Percentiles rank a stretch among this genome's conserved stretches.
These are phyloP conservation scores for Trichoderma oligosporum DNA, from an alignment of 2,329 filamentous ascomycete species.

Conservation along the genomic window DNA sequence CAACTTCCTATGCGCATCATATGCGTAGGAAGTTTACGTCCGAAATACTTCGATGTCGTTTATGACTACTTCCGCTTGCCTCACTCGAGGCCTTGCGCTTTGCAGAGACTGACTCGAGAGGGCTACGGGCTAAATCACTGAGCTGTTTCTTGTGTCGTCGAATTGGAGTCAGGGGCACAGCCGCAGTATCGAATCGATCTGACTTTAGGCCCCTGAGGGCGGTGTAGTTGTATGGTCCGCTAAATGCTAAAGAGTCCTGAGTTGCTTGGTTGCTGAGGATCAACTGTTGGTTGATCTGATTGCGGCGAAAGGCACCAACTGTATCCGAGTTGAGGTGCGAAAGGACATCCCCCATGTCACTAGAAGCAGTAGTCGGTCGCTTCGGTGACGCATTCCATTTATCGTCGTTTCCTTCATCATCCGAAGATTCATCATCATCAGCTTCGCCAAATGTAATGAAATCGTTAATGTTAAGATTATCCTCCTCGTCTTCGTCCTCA, in stretches of 20 bases:
- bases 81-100: conserved; percentile 55
- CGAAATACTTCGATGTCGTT: conserved; percentile 57
- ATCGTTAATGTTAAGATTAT: conserved; percentile 67
- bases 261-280: conserved; percentile 59
- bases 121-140: conserved; percentile 46
- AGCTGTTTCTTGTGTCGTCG: conserved; percentile 53
- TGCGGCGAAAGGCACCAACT: conserved; percentile 74
- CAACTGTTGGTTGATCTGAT: conserved; percentile 59
- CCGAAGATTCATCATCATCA: conserved; percentile 54
- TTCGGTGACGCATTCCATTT: conserved; percentile 49
- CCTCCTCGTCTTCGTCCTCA: conserved; percentile 56
- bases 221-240: conserved; percentile 56
- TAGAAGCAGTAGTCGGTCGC: conserved; percentile 46
- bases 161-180: conserved; percentile 64
- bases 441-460: conserved; percentile 65
- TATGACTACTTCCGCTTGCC: conserved; percentile 41
- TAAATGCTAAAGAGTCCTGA: conserved; percentile 59
- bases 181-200: conserved; percentile 62
- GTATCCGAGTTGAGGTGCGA: conserved; percentile 64
- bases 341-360: conserved; percentile 44
- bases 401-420: conserved; percentile 54
- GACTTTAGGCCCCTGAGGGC: conserved; percentile 61
- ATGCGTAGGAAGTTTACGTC: conserved; percentile 50
- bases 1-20: conserved; percentile 29
- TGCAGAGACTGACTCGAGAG: conserved; percentile 45